Conservation (phyloP, 2,329 filamentous ascomycete genomes). For the Aspergillus calidoustus region DNA sequence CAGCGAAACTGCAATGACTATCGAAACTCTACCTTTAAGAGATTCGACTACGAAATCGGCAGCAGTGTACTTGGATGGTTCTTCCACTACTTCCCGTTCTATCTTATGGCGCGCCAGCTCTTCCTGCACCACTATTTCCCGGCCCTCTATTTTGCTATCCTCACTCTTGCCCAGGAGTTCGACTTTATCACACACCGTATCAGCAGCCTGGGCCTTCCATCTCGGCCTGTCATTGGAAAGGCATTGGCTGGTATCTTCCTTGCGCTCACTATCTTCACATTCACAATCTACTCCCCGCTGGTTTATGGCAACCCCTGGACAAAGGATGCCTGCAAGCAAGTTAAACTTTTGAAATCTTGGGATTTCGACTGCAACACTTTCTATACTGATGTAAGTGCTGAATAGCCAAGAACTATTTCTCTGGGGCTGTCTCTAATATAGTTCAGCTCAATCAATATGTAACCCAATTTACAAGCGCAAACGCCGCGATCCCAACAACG, state of each 20-base stretch:
- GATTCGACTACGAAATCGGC: constrained; percentile 96
- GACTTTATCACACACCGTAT: constrained; percentile 83
- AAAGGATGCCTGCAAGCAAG: constrained; percentile 78
- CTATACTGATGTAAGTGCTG: constrained; percentile 75
- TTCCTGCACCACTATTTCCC: constrained; percentile 99
- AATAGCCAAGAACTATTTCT: constrained; percentile 33
- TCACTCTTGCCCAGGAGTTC: constrained; percentile 85
- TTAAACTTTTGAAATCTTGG: constrained; percentile 88
- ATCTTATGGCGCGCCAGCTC: constrained; percentile 94
- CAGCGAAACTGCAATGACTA: constrained; percentile 93
- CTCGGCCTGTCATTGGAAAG: constrained; percentile 75
- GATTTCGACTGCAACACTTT: constrained; percentile 99
- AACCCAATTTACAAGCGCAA: constrained; percentile 33
- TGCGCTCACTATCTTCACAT: constrained; percentile 72
- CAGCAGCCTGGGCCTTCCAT: constrained; percentile 67
- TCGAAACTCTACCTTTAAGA: constrained; percentile 79
- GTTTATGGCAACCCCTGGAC: constrained; percentile 96
- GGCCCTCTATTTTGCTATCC: constrained; percentile 91
- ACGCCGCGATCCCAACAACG: constrained; percentile 31
- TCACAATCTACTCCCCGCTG: constrained; percentile 83
- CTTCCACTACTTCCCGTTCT: constrained; percentile 99
- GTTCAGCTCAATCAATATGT: constrained; percentile 47
- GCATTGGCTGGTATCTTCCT: constrained; percentile 75
- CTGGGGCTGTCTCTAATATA: constrained; percentile 31
- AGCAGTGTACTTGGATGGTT: constrained; percentile 91